Evolutionary conservation across 73 alveolate species (phyloP), one percentile per base, ranked within the genome.

Genomic region (Paramecium octaurelia): DNA sequence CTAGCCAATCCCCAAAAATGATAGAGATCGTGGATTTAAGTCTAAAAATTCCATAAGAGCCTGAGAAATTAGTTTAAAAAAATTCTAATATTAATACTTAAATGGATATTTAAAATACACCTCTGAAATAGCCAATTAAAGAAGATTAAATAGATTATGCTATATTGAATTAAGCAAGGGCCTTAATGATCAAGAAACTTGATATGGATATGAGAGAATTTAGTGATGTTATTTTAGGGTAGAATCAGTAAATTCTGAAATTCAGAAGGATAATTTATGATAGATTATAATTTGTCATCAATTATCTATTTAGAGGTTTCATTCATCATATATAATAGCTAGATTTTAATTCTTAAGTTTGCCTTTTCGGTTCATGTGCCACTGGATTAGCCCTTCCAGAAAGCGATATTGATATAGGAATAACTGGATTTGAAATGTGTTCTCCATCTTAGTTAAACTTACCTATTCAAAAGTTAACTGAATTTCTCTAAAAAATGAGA

Each of bases 311-410:
- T 44, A 21, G 91, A 80, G 91, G 91, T 80, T 44, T 27, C 11
- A 64, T 64, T 27, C 31, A 31, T 31, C 46, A 64, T 27, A 31
- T 27, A 64, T 64, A 14, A 5, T 64, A 64, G 84, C 48, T 64
- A 64, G 84, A 64, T 27, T 64, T 24, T 64, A 64, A 64, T 34
- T 64, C 91, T 38, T 24, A 40, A 24, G 57, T 80, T 42, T 76
- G 91, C 16, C 91, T 89, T 18, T 89, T 89, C 48, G 94, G 94
- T 89, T 89, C 94, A 18, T 89, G 94, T 46, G 92, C 94, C 14
- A 89, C 94, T 43, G 94, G 94, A 16, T 73, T 89, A 44, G 80
- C 94, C 42, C 84, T 89, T 40, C 84, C 83, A 14, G 70, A 77
- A 42, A 89, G 94, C 44, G 94, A 89, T n/a, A 89, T 89, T 20